These are phyloP conservation scores for Tricholoma bakamatsutake DNA, from an alignment of 768 basidiomycete species.

Conservation along the genomic window DNA sequence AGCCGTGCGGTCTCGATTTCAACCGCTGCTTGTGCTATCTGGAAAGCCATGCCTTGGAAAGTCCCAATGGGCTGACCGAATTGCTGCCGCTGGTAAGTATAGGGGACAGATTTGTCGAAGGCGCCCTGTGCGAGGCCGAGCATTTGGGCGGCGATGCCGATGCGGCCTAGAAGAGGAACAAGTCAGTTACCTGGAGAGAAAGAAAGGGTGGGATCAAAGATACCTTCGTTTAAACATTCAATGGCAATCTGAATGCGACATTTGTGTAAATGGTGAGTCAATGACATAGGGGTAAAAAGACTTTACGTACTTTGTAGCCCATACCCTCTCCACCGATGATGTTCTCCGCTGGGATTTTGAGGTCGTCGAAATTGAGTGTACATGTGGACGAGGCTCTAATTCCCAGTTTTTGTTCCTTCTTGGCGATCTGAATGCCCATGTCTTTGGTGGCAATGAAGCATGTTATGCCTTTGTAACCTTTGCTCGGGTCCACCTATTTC, in stretches of 20 bases:
- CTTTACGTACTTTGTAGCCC: conserved; percentile 69
- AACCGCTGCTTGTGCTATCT: conserved; percentile 85
- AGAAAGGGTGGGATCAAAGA: background rate
- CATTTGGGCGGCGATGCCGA: conserved; percentile 99
- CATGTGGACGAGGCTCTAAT: conserved; percentile 97
- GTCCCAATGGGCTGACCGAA: conserved; percentile 92
- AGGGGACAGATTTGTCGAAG: conserved; percentile 92
- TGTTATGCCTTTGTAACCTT: conserved; percentile 99
- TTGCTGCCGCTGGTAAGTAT: conserved; percentile 90
- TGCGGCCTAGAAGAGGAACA: conserved; percentile 49
- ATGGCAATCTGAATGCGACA: conserved; percentile 67
- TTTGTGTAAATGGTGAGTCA: background rate
- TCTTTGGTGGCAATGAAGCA: conserved; percentile 96
- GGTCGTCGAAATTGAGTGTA: conserved; percentile 89
- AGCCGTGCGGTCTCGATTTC: conserved; percentile 89
- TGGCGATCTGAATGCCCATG: conserved; percentile 95
- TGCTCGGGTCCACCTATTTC: conserved; percentile 69
- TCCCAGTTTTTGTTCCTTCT: conserved; percentile 98
- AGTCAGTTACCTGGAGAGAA: background rate
- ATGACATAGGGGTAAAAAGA: background rate
- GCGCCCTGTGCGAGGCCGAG: conserved; percentile 96
- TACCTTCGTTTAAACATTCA: conserved; percentile 92
- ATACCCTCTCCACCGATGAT: conserved; percentile 88
- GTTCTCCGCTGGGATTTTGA: conserved; percentile 79
- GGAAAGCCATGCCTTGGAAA: conserved; percentile 95